A percentile compares a stretch with the other conserved stretches of the same genome.
Evolutionary conservation across 139 green algal species (phyloP).

Genomic region (Edaphochlamys debaryana): DNA sequence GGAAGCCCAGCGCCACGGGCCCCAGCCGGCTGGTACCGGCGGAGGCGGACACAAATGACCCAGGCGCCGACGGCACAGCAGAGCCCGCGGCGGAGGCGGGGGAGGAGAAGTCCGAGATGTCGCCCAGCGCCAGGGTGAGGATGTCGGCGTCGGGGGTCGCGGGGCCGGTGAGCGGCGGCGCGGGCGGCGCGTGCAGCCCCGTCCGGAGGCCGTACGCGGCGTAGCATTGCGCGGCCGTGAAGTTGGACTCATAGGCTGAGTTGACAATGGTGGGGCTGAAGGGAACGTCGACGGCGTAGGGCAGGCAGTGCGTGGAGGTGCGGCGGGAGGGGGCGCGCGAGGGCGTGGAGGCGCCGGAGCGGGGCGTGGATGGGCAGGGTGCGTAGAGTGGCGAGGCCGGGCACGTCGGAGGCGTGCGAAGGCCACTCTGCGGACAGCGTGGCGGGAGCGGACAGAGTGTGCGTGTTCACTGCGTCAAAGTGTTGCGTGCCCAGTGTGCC

Average conservation of each 20-base stretch:
- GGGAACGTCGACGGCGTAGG: background rate
- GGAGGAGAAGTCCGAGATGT: background rate
- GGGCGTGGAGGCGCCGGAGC: background rate
- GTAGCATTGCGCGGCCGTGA: constrained; percentile 28
- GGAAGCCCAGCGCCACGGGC: too few species aligned
- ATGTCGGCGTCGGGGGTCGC: background rate
- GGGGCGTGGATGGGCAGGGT: background rate
- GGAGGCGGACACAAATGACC: too few species aligned
- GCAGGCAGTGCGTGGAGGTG: background rate
- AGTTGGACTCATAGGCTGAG: constrained; percentile 6
- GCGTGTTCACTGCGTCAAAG: too few species aligned
- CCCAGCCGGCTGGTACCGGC: too few species aligned
- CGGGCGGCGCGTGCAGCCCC: background rate
- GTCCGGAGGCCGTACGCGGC: background rate
- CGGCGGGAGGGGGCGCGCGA: background rate
- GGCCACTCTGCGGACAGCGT: background rate
- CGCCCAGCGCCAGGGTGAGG: background rate
- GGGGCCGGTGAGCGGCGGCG: constrained; percentile 10
- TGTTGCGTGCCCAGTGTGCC: too few species aligned
- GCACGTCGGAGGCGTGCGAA: constrained; percentile 11
- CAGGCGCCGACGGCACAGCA: too few species aligned
- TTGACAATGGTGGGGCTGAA: background rate
- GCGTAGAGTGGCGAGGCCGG: background rate
- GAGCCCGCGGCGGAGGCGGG: too few species aligned
- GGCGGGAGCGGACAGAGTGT: too few species aligned